phyloP scores from a whole-genome alignment of 805 yeast species.

The Saccharomycopsis fodiens region DNA sequence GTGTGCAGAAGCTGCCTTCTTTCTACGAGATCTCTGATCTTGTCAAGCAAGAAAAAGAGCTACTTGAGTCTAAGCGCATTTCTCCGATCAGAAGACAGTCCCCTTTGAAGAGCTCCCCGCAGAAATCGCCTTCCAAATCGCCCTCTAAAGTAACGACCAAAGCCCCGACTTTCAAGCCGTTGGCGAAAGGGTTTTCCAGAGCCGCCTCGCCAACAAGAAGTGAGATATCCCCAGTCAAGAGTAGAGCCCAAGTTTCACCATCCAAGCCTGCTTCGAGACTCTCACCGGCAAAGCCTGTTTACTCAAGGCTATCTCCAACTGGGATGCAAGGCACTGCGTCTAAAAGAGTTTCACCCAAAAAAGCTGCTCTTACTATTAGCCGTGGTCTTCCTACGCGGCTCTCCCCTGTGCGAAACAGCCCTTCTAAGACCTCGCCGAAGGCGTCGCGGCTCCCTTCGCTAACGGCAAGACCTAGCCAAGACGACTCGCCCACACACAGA shows the following conservation, averaged over 20 bases:
- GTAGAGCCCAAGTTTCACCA: slow-evolving; percentile 5
- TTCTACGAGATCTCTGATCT: slow-evolving; percentile 7
- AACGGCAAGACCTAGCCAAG: not conserved
- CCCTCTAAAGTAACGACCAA: too few species aligned
- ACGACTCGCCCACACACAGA: slow-evolving; percentile 4
- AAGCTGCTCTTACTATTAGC: too few species aligned
- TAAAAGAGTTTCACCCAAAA: slow-evolving; percentile 9
- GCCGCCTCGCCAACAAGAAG: not conserved
- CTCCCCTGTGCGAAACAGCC: too few species aligned
- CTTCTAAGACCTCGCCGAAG: not conserved
- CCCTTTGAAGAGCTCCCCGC: slow-evolving; percentile 1
- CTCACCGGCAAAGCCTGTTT: not conserved
- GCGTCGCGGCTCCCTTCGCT: not conserved
- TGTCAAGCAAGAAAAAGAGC: slow-evolving; percentile 7
- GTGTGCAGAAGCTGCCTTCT: slow-evolving; percentile 2
- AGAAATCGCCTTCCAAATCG: not conserved
- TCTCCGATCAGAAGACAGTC: not conserved
- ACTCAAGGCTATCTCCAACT: not conserved
- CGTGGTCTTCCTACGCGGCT: too few species aligned
- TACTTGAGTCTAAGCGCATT: not conserved
- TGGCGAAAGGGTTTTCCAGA: not conserved
- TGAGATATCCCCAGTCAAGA: not conserved
- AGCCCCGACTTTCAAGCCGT: not conserved
- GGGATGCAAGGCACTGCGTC: not conserved
- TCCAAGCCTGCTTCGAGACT: not conserved